Percentiles rank a stretch among this genome's conserved stretches.
Evolutionary conservation across 139 green algal genomes (phyloP).

Genomic region (Nannochloris sp.): DNA sequence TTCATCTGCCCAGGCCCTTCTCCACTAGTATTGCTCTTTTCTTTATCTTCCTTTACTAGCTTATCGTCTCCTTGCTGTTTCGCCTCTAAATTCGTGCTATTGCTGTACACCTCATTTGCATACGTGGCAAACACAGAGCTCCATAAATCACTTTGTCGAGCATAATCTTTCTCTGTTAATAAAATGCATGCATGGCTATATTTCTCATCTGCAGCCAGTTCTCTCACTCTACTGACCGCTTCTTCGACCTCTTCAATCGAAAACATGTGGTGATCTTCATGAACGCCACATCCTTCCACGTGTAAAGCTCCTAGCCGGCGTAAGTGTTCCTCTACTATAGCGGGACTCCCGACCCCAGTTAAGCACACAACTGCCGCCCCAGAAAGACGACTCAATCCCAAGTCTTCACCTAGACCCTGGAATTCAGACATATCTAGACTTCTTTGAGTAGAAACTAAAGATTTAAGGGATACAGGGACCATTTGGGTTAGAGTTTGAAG

Average conservation of each 20-base stretch:
- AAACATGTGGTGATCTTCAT: slow-evolving; percentile 37
- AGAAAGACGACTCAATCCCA: slow-evolving; percentile 1
- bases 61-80: background rate
- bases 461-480: slow-evolving; percentile 11
- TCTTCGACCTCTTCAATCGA: slow-evolving; percentile 16
- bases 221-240: slow-evolving; percentile 1
- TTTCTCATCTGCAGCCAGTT: background rate
- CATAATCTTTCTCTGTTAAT: slow-evolving; percentile 37
- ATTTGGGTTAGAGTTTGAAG: slow-evolving; percentile 17
- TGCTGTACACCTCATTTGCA: background rate
- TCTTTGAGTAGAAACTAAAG: slow-evolving; percentile 2
- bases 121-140: slow-evolving; percentile 16
- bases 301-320: slow-evolving; percentile 17
- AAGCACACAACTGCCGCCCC: slow-evolving; percentile 21
- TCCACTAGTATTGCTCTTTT: too few species aligned
- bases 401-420: background rate
- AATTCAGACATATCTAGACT: slow-evolving; percentile 9
- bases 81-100: background rate
- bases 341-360: slow-evolving; percentile 20
- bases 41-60: background rate
- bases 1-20: background rate
- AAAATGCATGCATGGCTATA: slow-evolving; percentile 27
- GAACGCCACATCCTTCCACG: slow-evolving; percentile 20
- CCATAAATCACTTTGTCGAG: slow-evolving; percentile 25
- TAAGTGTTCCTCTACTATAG: slow-evolving; percentile 18